Evolutionary conservation across 2,329 filamentous ascomycete species (phyloP).

Genomic region (Fusarium ambrosium): DNA sequence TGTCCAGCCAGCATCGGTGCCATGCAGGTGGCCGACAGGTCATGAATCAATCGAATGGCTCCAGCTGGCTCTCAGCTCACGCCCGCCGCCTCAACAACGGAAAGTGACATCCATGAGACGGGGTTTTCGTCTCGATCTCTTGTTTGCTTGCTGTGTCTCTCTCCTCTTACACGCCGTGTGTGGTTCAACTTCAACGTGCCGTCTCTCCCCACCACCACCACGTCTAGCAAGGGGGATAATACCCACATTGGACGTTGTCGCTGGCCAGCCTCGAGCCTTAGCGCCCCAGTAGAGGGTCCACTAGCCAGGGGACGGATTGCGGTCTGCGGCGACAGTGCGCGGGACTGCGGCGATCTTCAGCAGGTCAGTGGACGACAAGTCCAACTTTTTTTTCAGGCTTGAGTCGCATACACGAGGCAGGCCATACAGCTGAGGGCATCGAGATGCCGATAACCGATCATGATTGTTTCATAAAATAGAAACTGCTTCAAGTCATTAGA

Average conservation of each 20-base stretch:
- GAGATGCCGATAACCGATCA: slow-evolving; percentile 6
- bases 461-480: background rate
- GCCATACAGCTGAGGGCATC: background rate
- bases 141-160: background rate
- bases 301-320: background rate
- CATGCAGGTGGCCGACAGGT: slow-evolving; percentile 19
- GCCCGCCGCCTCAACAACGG: slow-evolving; percentile 8
- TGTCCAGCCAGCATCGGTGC: slow-evolving; percentile 8
- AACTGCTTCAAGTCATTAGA: background rate
- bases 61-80: slow-evolving; percentile 1
- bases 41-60: slow-evolving; percentile 5
- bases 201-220: background rate
- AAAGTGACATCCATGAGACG: background rate
- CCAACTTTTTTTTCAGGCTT: background rate
- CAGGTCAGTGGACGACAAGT: background rate
- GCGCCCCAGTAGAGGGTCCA: background rate
- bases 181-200: background rate
- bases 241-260: background rate
- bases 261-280: background rate
- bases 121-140: background rate
- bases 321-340: background rate
- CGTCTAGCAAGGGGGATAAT: background rate
- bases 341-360: background rate
- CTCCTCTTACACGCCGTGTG: slow-evolving; percentile 1
- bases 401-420: background rate